Base-by-base conservation (phyloP, 148 eudicot species). In the Nyssa sinensis region DNA sequence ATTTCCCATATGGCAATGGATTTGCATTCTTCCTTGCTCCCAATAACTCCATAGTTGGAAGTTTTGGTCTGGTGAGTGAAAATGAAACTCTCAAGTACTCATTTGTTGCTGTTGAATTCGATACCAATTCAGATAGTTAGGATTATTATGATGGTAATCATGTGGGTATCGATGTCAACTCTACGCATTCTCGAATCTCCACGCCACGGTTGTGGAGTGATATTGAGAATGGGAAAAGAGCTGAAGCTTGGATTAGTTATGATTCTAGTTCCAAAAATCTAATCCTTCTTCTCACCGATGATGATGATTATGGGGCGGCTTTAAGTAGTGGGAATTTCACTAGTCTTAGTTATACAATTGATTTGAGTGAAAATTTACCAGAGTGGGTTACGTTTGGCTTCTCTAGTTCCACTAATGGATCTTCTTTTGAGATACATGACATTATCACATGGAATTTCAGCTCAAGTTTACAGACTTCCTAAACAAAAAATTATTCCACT, bases 51-150 rank as follows among this genome's bases (percentile, higher is more conserved):
- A 6, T 1, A 44, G 51, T 1, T 44, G 51, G 51, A 4, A 14
- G 3, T 44, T 19, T 44, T 44, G 51, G 51, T 12, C 51, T 39
- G 44, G 44, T 39, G 3, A 2, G 7, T 39, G n/a, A n/a, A n/a
- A n/a, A n/a, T 39, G 1, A 1, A 3, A 39, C 44, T 6, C 51
- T 3, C 0, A 8, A 2, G n/a, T 12, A n/a, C 21, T 25, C 16
- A 60, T 71, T 58, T 71, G 51, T 71, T 7, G 64, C 65, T 0
- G 83, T 80, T 28, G 83, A 80, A 51, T 80, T 80, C 60, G 79
- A 80, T 62, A 80, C 73, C 1, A 75, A 4, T 25, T 3, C 23
- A 0, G 71, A 80, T 27, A 14, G 23, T 3, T 75, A 68, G 62
- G 83, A 80, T 24, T 76, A 73, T 1, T 41, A 13, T 17, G 3